These are phyloP conservation scores for Yarrowia sp. DNA, from an alignment of 805 yeast genomes.

Conservation along the genomic window DNA sequence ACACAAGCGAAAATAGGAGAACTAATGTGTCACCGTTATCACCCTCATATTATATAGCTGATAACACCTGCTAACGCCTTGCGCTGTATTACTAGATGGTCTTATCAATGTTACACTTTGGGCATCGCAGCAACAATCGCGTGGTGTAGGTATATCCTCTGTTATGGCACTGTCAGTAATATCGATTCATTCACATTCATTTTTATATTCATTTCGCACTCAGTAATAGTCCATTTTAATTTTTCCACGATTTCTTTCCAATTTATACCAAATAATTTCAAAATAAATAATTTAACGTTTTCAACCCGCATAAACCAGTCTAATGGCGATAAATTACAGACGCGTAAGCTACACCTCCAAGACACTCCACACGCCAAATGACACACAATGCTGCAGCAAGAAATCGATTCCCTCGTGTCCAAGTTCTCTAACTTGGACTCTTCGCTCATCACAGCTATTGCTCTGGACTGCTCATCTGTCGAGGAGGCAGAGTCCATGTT, in stretches of 20 bases:
- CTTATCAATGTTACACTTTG: not conserved
- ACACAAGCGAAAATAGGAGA: no score
- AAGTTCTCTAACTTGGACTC: conserved; percentile 21
- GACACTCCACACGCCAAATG: not conserved
- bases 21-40: no score
- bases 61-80: no score
- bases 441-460: conserved; percentile 18
- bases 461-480: conserved; percentile 4
- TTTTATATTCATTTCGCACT: no score
- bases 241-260: not conserved
- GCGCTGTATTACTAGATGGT: not conserved
- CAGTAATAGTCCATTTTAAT: no score
- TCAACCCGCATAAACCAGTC: not conserved
- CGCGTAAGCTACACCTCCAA: not conserved
- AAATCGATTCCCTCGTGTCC: conserved; percentile 6
- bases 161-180: no score
- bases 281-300: not conserved
- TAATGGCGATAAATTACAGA: not conserved
- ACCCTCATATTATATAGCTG: no score
- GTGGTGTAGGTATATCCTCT: no score
- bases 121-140: not conserved
- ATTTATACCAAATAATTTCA: not conserved
- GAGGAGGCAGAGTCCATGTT: conserved; percentile 9
- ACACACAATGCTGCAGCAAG: not conserved
- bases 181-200: no score